phyloP scores from a whole-genome alignment of 1,284 basidiomycete genomes.

The Inonotus obliquus region DNA sequence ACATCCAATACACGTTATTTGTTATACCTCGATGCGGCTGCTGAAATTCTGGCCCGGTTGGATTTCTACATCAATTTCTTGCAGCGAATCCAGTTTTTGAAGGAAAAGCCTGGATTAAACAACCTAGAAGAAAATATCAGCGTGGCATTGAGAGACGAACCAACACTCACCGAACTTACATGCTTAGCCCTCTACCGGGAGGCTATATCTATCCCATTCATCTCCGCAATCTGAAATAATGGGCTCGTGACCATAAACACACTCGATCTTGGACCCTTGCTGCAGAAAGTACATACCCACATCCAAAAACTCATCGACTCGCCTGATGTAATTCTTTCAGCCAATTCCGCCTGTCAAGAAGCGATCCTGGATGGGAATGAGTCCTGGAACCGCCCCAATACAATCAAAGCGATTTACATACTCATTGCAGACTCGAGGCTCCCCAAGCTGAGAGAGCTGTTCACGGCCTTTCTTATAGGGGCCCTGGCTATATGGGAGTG shows the following conservation, averaged over 20 bases:
- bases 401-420: neutral
- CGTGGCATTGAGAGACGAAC: slow-evolving; percentile 26
- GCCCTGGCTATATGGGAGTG: neutral
- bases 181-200: slow-evolving; percentile 30
- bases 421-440: neutral
- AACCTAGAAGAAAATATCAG: slow-evolving; percentile 30
- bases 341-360: neutral
- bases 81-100: slow-evolving; percentile 24
- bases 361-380: slow-evolving; percentile 11
- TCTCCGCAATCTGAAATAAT: slow-evolving; percentile 23
- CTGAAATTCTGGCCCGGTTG: slow-evolving; percentile 24
- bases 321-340: slow-evolving; percentile 22
- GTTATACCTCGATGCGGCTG: slow-evolving; percentile 27
- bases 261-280: slow-evolving; percentile 27
- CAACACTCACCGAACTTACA: slow-evolving; percentile 33
- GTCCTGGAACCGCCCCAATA: neutral
- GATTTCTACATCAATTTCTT: slow-evolving; percentile 24
- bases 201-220: slow-evolving; percentile 29
- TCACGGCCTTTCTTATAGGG: neutral
- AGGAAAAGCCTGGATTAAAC: slow-evolving; percentile 23
- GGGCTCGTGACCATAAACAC: slow-evolving; percentile 17
- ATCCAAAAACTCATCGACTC: slow-evolving; percentile 22
- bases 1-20: slow-evolving; percentile 30
- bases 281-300: slow-evolving; percentile 23
- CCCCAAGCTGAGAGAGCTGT: neutral